phyloP scores from a whole-genome alignment of 1,139 yeast species.

The Sugiyamaella castrensis region DNA sequence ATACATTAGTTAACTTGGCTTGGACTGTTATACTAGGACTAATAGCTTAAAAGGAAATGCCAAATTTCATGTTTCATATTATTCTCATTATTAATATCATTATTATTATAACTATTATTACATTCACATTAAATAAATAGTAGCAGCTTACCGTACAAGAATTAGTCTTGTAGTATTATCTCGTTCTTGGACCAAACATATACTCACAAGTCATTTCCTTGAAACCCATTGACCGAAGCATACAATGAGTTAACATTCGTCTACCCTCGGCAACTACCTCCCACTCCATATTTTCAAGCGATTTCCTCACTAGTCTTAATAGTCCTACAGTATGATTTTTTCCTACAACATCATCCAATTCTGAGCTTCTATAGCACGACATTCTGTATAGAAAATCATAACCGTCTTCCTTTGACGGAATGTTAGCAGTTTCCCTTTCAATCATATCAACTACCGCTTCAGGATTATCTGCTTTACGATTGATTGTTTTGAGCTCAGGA shows the following conservation, averaged over 20 bases:
- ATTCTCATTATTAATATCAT: too few species aligned
- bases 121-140: too few species aligned
- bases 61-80: too few species aligned
- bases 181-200: slow-evolving; percentile 22
- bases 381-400: slow-evolving; percentile 28
- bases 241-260: slow-evolving; percentile 32
- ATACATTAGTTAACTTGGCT: slow-evolving; percentile 34
- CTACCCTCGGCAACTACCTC: slow-evolving; percentile 35
- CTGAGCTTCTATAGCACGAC: slow-evolving; percentile 24
- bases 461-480: slow-evolving; percentile 10
- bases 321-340: slow-evolving; percentile 35
- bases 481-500: slow-evolving; percentile 12
- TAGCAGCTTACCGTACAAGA: too few species aligned
- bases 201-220: slow-evolving; percentile 28
- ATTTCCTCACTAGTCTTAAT: slow-evolving; percentile 31
- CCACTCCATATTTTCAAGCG: slow-evolving; percentile 32
- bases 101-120: too few species aligned
- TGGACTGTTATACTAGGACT: slow-evolving; percentile 40
- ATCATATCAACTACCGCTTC: slow-evolving; percentile 18
- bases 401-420: slow-evolving; percentile 27
- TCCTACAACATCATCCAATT: slow-evolving; percentile 24
- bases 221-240: slow-evolving; percentile 36
- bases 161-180: not conserved
- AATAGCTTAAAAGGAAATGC: slow-evolving; percentile 11
- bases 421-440: slow-evolving; percentile 11